Percentiles rank a stretch among this genome's conserved stretches.
Evolutionary conservation across 2,329 filamentous ascomycete genomes (phyloP).

Genomic region (Parastagonospora avenae): DNA sequence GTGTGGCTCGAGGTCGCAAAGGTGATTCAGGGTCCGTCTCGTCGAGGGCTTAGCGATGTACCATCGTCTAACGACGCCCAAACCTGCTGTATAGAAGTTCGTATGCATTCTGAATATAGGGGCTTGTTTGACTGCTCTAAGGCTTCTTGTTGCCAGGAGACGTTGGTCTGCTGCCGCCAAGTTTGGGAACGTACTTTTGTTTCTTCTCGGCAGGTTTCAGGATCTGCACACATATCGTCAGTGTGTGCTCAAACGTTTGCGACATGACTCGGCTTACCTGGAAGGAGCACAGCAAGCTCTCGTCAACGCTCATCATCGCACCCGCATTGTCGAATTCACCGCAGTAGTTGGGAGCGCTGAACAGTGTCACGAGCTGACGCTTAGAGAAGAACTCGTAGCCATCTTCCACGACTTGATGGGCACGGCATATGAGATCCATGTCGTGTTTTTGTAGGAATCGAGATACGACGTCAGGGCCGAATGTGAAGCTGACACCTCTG

Average conservation of each 20-base stretch:
- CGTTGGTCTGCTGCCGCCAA: conserved; percentile 71
- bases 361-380: conserved; percentile 93
- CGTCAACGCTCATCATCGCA: conserved; percentile 99
- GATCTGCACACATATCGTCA: conserved; percentile 64
- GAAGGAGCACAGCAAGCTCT: conserved; percentile 98
- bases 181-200: conserved; percentile 95
- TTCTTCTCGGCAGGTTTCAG: conserved; percentile 99
- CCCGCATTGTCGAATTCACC: conserved; percentile 99
- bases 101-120: conserved; percentile 45
- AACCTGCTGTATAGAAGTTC: conserved; percentile 78
- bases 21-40: conserved; percentile 37
- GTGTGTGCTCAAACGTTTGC: conserved; percentile 5
- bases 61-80: conserved; percentile 77
- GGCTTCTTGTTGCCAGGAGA: conserved; percentile 73
- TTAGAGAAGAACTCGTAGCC: conserved; percentile 99
- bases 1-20: conserved; percentile 31
- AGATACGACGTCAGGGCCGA: conserved; percentile 95
- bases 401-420: conserved; percentile 98
- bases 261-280: conserved; percentile 69
- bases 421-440: conserved; percentile 99
- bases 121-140: conserved; percentile 57
- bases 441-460: conserved; percentile 98
- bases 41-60: conserved; percentile 39
- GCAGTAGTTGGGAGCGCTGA: conserved; percentile 98
- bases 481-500: conserved; percentile 97